Conservation (phyloP, 2,329 filamentous ascomycete genomes). For the Penicillium sp. region DNA sequence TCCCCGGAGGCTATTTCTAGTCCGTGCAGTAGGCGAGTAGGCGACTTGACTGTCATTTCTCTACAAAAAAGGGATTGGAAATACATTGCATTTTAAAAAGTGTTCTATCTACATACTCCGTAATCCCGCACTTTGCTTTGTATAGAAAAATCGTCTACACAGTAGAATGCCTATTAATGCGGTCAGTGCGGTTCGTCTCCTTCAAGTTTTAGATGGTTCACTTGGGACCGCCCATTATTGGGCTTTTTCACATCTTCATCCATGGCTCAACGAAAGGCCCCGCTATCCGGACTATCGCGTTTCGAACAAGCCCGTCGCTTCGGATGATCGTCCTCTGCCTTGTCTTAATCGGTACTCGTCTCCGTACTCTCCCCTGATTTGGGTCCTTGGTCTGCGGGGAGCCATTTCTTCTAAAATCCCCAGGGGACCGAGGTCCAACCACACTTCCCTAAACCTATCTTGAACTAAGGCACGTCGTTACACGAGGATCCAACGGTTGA, state of each 20-base stretch:
- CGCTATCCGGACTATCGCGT: constrained; percentile 9
- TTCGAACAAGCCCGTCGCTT: constrained; percentile 1
- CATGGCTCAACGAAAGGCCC: constrained; percentile 8
- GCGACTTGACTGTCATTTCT: no score
- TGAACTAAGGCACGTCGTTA: constrained; percentile 9
- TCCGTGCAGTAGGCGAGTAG: no score
- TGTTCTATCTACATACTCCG: no score
- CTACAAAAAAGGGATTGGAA: neutral
- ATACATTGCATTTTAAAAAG: neutral
- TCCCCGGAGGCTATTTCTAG: neutral
- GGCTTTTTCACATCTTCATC: neutral
- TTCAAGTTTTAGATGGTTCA: neutral
- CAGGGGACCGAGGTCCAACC: constrained; percentile 21
- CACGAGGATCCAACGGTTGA: constrained; percentile 28
- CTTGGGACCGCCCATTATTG: constrained; percentile 1
- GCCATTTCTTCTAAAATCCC: constrained; percentile 3
- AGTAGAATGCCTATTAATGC: neutral
- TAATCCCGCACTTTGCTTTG: no score
- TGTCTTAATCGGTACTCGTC: neutral
- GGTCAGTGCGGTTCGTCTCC: constrained; percentile 7
- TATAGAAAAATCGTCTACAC: neutral
- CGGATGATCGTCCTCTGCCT: constrained; percentile 18
- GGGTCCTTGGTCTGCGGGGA: constrained; percentile 10
- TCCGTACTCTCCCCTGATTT: constrained; percentile 9
- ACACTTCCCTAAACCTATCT: constrained; percentile 1